Evolutionary conservation across 1,284 basidiomycete genomes (phyloP).

Genomic region (Ganoderma meredithae): DNA sequence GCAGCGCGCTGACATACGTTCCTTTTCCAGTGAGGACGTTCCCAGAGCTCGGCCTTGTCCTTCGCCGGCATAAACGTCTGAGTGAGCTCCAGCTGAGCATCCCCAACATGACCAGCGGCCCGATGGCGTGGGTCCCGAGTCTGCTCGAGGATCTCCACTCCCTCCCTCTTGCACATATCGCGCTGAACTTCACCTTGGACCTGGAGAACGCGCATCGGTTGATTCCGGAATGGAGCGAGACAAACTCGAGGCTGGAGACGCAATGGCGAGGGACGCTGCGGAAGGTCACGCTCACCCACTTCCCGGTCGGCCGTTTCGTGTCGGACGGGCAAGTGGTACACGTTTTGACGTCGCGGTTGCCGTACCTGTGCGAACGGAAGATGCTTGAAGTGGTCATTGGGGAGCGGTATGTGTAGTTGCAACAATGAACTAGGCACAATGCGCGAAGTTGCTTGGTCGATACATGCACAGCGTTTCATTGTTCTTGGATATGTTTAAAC

Average conservation of each 20-base stretch:
- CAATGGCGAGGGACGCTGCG: constrained; percentile 13
- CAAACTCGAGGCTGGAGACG: constrained; percentile 3
- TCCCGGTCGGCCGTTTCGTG: constrained; percentile 16
- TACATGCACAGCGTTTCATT: neutral
- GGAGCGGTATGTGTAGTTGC: constrained; percentile 6
- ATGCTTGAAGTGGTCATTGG: constrained; percentile 15
- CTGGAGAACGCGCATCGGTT: neutral
- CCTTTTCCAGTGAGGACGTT: neutral
- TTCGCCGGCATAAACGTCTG: constrained; percentile 5
- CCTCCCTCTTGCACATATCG: constrained; percentile 8
- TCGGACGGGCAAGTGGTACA: constrained; percentile 5
- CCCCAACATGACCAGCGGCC: neutral
- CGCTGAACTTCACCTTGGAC: constrained; percentile 21
- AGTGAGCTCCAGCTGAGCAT: constrained; percentile 8
- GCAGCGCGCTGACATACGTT: neutral
- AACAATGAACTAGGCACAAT: neutral
- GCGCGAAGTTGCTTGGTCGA: neutral
- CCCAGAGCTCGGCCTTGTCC: neutral
- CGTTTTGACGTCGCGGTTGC: constrained; percentile 8
- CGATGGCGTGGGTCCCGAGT: constrained; percentile 15
- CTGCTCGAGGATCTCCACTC: constrained; percentile 6
- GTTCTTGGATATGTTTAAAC: neutral
- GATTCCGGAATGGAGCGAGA: constrained; percentile 1
- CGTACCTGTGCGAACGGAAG: neutral
- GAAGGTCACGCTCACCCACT: constrained; percentile 16